Percentiles rank a stretch among this genome's conserved stretches.
Conservation (phyloP, 1,284 basidiomycete genomes). For the Cryptococcus sp. region DNA sequence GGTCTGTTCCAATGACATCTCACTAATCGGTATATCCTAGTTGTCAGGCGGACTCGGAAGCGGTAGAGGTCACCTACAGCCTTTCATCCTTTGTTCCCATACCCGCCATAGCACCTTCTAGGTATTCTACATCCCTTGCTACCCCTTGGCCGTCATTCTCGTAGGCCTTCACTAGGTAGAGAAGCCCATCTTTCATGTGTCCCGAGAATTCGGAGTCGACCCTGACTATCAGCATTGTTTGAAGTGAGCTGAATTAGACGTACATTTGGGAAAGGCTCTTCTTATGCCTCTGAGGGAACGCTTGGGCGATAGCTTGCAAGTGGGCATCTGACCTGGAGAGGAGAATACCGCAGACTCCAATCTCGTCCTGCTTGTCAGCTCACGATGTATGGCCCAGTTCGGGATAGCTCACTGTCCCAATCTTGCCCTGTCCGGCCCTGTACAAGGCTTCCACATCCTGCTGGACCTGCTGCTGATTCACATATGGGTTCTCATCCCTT, state of each 20-base stretch:
- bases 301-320: conserved; percentile 41
- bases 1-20: conserved; percentile 46
- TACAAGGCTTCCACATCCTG: conserved; percentile 46
- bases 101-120: conserved; percentile 45
- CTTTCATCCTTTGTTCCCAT: conserved; percentile 49
- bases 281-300: conserved; percentile 39
- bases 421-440: conserved; percentile 43
- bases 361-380: conserved; percentile 41
- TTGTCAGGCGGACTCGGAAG: conserved; percentile 3
- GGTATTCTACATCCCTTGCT: conserved; percentile 37
- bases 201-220: conserved; percentile 48
- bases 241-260: conserved; percentile 4
- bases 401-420: conserved; percentile 42
- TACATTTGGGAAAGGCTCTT: conserved; percentile 35
- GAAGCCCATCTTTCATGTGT: conserved; percentile 45
- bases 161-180: conserved; percentile 38
- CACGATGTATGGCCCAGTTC: background rate
- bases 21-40: conserved; percentile 42
- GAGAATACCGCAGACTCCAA: conserved; percentile 47
- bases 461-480: conserved; percentile 45
- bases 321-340: conserved; percentile 44
- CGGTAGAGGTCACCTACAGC: conserved; percentile 22
- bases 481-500: conserved; percentile 43
- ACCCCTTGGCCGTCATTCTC: conserved; percentile 46
- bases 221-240: conserved; percentile 15